Evolutionary conservation across 1,284 basidiomycete species (phyloP).

Genomic region (Singerocomus inundabilis): DNA sequence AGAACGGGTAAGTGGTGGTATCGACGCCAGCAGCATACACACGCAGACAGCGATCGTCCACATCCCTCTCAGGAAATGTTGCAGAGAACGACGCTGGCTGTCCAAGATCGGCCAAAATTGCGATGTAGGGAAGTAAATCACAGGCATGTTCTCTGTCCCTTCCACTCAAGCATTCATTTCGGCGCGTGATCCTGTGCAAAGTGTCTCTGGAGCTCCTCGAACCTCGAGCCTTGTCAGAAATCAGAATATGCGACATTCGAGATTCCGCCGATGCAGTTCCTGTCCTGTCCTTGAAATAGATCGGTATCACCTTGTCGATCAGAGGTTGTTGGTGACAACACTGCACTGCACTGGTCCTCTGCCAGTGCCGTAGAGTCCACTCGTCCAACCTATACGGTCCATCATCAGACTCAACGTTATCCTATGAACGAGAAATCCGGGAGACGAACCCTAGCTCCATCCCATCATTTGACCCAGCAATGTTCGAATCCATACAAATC

Average conservation of each 20-base stretch:
- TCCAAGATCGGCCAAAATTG: slow-evolving; percentile 17
- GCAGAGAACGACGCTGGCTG: neutral
- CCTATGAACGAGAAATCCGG: too few species aligned
- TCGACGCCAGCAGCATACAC: too few species aligned
- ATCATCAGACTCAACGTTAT: too few species aligned
- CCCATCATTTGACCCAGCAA: too few species aligned
- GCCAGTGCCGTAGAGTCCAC: too few species aligned
- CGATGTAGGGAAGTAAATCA: slow-evolving; percentile 13
- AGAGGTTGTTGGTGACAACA: slow-evolving; percentile 10
- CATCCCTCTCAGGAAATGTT: too few species aligned
- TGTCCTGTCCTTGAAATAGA: neutral
- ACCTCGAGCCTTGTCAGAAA: slow-evolving; percentile 9
- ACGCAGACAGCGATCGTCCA: too few species aligned
- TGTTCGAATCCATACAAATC: too few species aligned
- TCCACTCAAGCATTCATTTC: neutral
- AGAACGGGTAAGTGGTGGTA: too few species aligned
- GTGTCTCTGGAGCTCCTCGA: neutral
- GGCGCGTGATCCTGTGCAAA: slow-evolving; percentile 1
- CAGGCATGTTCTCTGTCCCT: neutral
- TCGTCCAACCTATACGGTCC: too few species aligned
- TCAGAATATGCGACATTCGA: slow-evolving; percentile 14
- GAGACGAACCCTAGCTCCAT: too few species aligned
- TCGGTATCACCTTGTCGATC: slow-evolving; percentile 13
- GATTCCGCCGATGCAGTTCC: neutral
- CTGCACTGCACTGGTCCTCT: too few species aligned